Evolutionary conservation across 345 rosid species (phyloP).

Genomic region (Theobroma cacao): DNA sequence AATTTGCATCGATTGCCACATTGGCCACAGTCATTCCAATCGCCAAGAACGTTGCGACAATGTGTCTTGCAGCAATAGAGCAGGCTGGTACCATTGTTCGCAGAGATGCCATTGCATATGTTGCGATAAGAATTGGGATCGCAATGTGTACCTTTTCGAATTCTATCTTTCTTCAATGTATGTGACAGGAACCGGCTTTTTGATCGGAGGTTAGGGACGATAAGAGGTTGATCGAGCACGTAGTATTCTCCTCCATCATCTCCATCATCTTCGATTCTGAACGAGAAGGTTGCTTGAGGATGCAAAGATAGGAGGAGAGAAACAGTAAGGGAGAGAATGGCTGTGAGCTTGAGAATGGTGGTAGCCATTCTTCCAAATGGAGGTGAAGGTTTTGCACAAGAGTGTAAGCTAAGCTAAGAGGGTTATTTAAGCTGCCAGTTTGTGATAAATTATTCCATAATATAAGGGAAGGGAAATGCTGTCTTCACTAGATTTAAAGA

Average conservation of each 20-base stretch:
- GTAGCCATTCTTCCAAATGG: constrained; percentile 16
- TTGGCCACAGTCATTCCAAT: constrained; percentile 55
- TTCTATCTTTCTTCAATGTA: constrained; percentile 15
- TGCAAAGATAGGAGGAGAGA: constrained; percentile 6
- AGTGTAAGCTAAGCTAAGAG: not conserved
- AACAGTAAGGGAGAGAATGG: not conserved
- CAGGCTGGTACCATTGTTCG: constrained; percentile 57
- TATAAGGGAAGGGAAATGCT: not conserved
- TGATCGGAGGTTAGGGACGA: not conserved
- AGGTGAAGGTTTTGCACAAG: not conserved
- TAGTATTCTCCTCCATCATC: constrained; percentile 30
- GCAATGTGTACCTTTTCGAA: constrained; percentile 46
- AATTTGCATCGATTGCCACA: constrained; percentile 54
- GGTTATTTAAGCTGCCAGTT: not conserved
- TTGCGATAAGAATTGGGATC: constrained; percentile 15
- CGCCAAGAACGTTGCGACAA: constrained; percentile 55
- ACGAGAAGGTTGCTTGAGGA: constrained; percentile 3
- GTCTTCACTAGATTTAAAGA: too few species aligned
- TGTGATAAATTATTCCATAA: not conserved
- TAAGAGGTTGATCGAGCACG: constrained; percentile 33
- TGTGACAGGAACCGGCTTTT: constrained; percentile 36
- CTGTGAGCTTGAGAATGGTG: not conserved
- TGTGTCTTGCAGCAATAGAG: constrained; percentile 75
- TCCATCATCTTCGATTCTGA: not conserved
- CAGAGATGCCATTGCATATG: constrained; percentile 53